These are phyloP conservation scores for Geosmithia putterillii DNA, from an alignment of 2,329 filamentous ascomycete species.

Conservation along the genomic window DNA sequence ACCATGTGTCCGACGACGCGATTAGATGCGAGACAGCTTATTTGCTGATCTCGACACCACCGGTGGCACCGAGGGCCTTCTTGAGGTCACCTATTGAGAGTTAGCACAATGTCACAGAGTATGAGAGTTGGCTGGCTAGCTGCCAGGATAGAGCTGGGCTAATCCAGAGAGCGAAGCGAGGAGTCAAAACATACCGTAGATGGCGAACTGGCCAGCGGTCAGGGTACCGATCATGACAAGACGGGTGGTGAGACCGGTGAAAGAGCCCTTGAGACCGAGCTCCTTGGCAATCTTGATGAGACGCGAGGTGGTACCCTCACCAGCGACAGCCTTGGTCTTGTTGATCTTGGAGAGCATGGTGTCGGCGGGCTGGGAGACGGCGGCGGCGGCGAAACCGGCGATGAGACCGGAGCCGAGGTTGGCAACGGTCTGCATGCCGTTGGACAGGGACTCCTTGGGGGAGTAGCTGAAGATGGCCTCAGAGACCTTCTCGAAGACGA, in stretches of 20 bases:
- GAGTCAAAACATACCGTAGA: conserved; percentile 54
- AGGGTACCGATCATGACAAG: conserved; percentile 54
- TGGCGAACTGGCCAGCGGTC: conserved; percentile 75
- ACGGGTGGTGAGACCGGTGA: conserved; percentile 68
- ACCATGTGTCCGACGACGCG: no score
- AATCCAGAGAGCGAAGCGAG: neutral
- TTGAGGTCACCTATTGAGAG: conserved; percentile 37
- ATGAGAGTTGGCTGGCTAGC: no score
- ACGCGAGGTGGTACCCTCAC: conserved; percentile 70
- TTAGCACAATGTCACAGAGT: neutral
- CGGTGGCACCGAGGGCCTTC: conserved; percentile 55
- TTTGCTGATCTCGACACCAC: conserved; percentile 42
- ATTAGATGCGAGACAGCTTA: conserved; percentile 7
- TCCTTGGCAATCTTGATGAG: conserved; percentile 82
- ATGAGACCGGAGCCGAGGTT: conserved; percentile 53
- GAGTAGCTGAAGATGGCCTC: conserved; percentile 57
- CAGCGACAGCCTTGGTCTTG: conserved; percentile 80
- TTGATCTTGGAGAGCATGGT: conserved; percentile 95
- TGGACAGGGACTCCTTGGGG: conserved; percentile 60
- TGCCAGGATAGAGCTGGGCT: no score
- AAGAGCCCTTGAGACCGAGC: conserved; percentile 68
- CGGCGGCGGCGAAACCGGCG: conserved; percentile 68
- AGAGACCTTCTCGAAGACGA: conserved; percentile 81
- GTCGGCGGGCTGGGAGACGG: conserved; percentile 82
- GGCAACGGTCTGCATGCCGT: conserved; percentile 61